phyloP scores from a whole-genome alignment of 768 basidiomycete genomes.

The Lentinula detonsa region DNA sequence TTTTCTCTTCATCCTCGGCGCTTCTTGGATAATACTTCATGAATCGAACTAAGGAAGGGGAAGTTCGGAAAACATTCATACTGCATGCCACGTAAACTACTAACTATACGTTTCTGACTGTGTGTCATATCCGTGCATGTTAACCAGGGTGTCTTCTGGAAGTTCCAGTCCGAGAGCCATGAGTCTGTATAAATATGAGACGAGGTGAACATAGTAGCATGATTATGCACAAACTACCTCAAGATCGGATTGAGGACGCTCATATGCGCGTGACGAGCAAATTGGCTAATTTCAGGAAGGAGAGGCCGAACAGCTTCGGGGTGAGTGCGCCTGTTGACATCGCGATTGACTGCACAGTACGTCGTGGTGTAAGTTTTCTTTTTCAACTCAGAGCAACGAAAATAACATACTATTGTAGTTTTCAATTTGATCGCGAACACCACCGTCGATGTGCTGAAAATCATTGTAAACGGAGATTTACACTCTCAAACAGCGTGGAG shows the following conservation, averaged over 20 bases:
- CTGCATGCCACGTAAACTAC: not conserved
- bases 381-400: too few species aligned
- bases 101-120: constrained; percentile 31
- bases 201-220: not conserved
- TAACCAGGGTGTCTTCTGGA: constrained; percentile 37
- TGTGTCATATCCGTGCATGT: constrained; percentile 30
- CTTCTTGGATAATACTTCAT: constrained; percentile 44
- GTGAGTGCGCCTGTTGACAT: constrained; percentile 26
- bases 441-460: constrained; percentile 30
- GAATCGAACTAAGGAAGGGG: constrained; percentile 27
- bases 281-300: constrained; percentile 18
- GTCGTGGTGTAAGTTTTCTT: too few species aligned
- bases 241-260: constrained; percentile 24
- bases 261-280: constrained; percentile 17
- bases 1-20: constrained; percentile 33
- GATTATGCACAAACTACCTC: constrained; percentile 16
- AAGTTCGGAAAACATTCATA: not conserved
- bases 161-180: constrained; percentile 39
- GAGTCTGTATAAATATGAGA: constrained; percentile 17
- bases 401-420: constrained; percentile 27
- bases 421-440: constrained; percentile 39
- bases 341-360: constrained; percentile 22
- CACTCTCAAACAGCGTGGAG: not conserved
- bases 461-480: not conserved
- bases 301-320: constrained; percentile 29